Conservation (phyloP, 2,329 filamentous ascomycete species). For the Laburnicola sp. region DNA sequence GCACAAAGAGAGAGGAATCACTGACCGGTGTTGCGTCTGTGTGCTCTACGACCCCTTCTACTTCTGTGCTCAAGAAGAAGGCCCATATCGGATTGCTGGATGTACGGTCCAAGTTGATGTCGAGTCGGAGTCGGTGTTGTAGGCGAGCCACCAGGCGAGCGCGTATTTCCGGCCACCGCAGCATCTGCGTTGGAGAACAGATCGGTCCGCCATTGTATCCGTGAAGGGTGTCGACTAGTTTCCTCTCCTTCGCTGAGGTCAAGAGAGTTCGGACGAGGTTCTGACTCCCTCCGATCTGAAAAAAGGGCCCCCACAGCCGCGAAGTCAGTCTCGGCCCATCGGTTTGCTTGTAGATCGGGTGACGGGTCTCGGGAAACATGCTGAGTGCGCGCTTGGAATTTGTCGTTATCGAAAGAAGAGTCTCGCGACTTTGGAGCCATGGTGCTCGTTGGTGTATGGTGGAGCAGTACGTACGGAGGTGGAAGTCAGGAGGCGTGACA, state of each 20-base stretch:
- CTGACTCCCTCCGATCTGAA: constrained; percentile 1
- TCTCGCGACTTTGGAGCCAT: constrained; percentile 9
- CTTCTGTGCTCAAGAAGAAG: not conserved
- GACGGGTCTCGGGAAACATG: constrained; percentile 1
- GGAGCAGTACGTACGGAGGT: not conserved
- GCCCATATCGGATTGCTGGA: constrained; percentile 4
- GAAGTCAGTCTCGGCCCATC: constrained; percentile 7
- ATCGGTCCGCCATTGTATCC: not conserved
- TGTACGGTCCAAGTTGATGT: constrained; percentile 1
- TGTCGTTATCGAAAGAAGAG: constrained; percentile 3
- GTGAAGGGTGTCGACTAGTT: not conserved
- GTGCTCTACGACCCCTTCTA: not conserved
- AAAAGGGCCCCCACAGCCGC: constrained; percentile 10
- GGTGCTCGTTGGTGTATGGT: not conserved
- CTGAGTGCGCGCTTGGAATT: constrained; percentile 3
- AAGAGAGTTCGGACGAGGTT: constrained; percentile 4
- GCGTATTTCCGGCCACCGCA: not conserved
- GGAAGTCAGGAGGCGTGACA: not conserved
- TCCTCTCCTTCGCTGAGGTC: constrained; percentile 11
- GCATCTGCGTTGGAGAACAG: not conserved
- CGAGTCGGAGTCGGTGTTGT: constrained; percentile 6
- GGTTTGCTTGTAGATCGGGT: not conserved
- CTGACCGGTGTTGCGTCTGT: constrained; percentile 5
- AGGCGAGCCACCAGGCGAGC: constrained; percentile 2
- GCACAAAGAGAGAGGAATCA: not conserved